Evolutionary conservation across 2,329 filamentous ascomycete genomes (phyloP).

Genomic region (Stylonectria norvegica): DNA sequence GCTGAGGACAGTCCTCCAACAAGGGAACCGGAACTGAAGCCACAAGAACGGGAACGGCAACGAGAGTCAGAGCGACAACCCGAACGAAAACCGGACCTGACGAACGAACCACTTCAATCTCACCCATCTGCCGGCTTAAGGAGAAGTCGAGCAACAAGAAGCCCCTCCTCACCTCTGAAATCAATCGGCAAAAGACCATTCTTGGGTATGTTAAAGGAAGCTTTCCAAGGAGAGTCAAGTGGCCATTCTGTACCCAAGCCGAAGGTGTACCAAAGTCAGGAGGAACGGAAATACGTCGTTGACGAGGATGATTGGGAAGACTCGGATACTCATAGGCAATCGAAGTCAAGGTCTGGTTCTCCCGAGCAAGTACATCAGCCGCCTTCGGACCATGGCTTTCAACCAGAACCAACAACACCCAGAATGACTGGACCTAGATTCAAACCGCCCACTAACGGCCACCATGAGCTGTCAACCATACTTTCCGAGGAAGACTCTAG

Average conservation of each 20-base stretch:
- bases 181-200: slow-evolving; percentile 47
- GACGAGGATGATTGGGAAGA: slow-evolving; percentile 26
- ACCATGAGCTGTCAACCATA: slow-evolving; percentile 57
- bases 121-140: slow-evolving; percentile 44
- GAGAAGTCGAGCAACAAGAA: slow-evolving; percentile 55
- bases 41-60: slow-evolving; percentile 11
- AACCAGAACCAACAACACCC: slow-evolving; percentile 19
- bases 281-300: slow-evolving; percentile 36
- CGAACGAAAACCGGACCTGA: slow-evolving; percentile 7
- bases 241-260: slow-evolving; percentile 44
- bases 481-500: slow-evolving; percentile 50
- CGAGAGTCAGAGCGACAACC: slow-evolving; percentile 16
- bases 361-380: slow-evolving; percentile 20
- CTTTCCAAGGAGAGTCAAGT: slow-evolving; percentile 60
- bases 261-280: slow-evolving; percentile 47
- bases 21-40: slow-evolving; percentile 12
- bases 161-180: slow-evolving; percentile 47
- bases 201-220: slow-evolving; percentile 57
- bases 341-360: slow-evolving; percentile 15
- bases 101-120: slow-evolving; percentile 10
- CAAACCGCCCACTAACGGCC: slow-evolving; percentile 51
- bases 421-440: slow-evolving; percentile 34
- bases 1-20: slow-evolving; percentile 9
- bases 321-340: slow-evolving; percentile 10
- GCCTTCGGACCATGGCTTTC: slow-evolving; percentile 14